Base-by-base conservation (phyloP, 75 land plant genomes). In the Cunninghamia lanceolata region DNA sequence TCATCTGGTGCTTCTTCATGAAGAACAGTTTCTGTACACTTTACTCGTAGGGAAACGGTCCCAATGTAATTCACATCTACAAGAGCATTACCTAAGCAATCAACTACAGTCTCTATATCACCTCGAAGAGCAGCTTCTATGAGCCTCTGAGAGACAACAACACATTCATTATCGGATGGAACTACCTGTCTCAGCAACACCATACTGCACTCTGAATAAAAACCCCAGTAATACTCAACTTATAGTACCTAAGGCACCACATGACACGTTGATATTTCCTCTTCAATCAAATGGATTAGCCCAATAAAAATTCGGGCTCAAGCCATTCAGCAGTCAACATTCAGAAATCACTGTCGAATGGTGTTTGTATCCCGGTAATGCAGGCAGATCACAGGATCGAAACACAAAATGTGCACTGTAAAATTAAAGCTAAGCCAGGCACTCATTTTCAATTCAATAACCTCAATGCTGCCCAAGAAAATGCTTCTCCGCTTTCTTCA, bases 61-160 rank as follows among this genome's bases (percentile, higher is more conserved):
- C 96, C 98, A 79, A 85, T 83, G 91, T 88, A 93, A 89, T 95
- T 93, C 14, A 96, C 96, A 88, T 96, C 98, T 32, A 92, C 92
- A 80, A 87, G 40, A 42, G 87, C 88, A 88, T 95, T 88, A 35
- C 77, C 85, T 17, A 95, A 56, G 76, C 86, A 85, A 84, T 90
- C 91, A 30, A 9, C 43, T 17, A 91, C 98, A 56, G 73, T 39
- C 66, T 76, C 40, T 30, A 83, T 73, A 74, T 94, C 94, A 46
- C 91, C 91, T 36, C 38, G 43, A 52, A 90, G 70, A 28, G 90
- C 90, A n/a, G 89, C 83, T 71, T 90, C 91, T 40, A 90, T 85
- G 43, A 90, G 90, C 84, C 79, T 80, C 84, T 88, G 91, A 36
- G 98, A 94, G 28, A 87, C 89, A 76, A 88, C 91, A 4, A 85